Conservation (phyloP, 345 rosid genomes). For the Hypericum androsaemum region DNA sequence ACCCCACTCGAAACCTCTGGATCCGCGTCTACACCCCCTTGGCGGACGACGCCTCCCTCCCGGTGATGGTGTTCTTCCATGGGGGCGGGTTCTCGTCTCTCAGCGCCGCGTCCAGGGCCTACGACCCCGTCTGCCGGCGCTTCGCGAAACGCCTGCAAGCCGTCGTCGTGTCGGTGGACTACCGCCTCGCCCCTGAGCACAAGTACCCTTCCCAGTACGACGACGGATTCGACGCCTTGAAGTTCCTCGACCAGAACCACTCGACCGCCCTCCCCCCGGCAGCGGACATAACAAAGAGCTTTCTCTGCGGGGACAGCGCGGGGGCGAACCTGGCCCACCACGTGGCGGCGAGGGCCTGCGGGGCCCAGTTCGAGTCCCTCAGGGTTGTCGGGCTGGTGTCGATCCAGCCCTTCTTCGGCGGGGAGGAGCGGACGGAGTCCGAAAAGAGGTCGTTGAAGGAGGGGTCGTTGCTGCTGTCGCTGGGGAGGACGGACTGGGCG, state of each 20-base stretch:
- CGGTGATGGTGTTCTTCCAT: slow-evolving; percentile 13
- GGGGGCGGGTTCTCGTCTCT: slow-evolving; percentile 10
- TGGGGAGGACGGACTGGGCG: slow-evolving; percentile 37
- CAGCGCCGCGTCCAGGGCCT: slow-evolving; percentile 1
- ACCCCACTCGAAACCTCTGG: slow-evolving; percentile 4
- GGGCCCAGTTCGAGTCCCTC: not conserved
- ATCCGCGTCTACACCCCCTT: not conserved
- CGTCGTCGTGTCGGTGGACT: slow-evolving; percentile 6
- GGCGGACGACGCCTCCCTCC: not conserved
- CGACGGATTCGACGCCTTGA: slow-evolving; percentile 6
- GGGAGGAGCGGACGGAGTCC: slow-evolving; percentile 7
- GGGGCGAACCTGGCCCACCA: slow-evolving; percentile 8
- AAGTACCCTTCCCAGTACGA: slow-evolving; percentile 8
- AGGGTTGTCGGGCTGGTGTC: not conserved
- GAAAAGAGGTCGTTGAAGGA: slow-evolving; percentile 6
- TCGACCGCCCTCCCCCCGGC: not conserved
- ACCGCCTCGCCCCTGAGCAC: slow-evolving; percentile 14
- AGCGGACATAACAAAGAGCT: not conserved
- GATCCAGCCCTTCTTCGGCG: slow-evolving; percentile 8
- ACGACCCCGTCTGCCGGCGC: slow-evolving; percentile 5
- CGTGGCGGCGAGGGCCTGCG: not conserved
- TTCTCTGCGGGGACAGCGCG: slow-evolving; percentile 8
- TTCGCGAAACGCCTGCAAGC: slow-evolving; percentile 3
- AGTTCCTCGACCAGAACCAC: slow-evolving; percentile 1
- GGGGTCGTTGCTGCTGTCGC: slow-evolving; percentile 28